phyloP scores from a whole-genome alignment of 164 flowering plant genomes.

The Vitis vinifera region DNA sequence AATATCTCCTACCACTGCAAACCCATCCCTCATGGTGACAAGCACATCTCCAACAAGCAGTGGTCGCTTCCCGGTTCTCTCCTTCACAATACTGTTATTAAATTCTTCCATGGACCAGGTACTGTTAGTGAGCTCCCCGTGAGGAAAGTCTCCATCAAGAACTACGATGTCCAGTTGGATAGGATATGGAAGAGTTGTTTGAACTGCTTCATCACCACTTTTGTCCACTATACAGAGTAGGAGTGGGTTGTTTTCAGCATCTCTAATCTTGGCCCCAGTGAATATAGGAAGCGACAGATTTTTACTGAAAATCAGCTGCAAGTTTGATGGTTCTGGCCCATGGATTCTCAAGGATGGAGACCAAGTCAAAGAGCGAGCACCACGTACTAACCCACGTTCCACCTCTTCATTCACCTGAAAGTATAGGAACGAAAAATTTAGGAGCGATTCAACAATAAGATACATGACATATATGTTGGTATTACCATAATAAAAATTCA shows the following conservation, averaged over 20 bases:
- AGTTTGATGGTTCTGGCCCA: constrained; percentile 38
- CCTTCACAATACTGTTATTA: constrained; percentile 41
- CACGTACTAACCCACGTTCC: constrained; percentile 35
- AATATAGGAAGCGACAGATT: constrained; percentile 55
- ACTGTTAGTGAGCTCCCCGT: constrained; percentile 7
- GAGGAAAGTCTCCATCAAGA: constrained; percentile 60
- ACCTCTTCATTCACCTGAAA: constrained; percentile 72
- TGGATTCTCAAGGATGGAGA: constrained; percentile 50
- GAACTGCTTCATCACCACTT: constrained; percentile 9
- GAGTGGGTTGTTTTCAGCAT: constrained; percentile 35
- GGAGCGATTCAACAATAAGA: too few species aligned
- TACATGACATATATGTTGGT: too few species aligned
- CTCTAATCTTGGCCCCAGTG: constrained; percentile 57
- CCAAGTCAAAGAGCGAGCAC: constrained; percentile 18
- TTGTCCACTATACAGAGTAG: constrained; percentile 40
- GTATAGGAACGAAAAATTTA: too few species aligned
- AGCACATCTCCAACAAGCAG: constrained; percentile 55
- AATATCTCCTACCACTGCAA: constrained; percentile 36
- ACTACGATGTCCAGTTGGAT: constrained; percentile 58
- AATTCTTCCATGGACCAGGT: constrained; percentile 58
- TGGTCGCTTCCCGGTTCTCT: constrained; percentile 64
- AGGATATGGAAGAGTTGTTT: constrained; percentile 21
- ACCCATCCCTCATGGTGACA: constrained; percentile 46
- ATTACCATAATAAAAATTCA: neutral
- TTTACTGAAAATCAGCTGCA: constrained; percentile 43